Percentiles rank a stretch among this genome's conserved stretches.
These are phyloP conservation scores for Paracoccidioides lutzii DNA, from an alignment of 2,329 filamentous ascomycete genomes.

Conservation along the genomic window DNA sequence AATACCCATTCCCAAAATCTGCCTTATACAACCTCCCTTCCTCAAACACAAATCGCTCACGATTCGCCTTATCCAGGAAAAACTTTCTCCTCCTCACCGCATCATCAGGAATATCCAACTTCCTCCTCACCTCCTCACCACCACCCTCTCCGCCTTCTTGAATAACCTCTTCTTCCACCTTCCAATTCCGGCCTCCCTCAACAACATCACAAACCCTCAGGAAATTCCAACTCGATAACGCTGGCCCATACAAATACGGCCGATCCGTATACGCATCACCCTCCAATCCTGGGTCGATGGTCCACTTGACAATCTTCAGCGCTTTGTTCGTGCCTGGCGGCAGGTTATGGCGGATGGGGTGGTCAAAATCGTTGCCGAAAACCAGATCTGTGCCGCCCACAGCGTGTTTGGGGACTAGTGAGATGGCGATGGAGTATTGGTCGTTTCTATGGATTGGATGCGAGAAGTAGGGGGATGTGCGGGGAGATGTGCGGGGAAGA, in stretches of 20 bases:
- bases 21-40: slow-evolving; percentile 47
- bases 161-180: slow-evolving; percentile 34
- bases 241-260: slow-evolving; percentile 75
- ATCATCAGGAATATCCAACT: slow-evolving; percentile 40
- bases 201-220: slow-evolving; percentile 50
- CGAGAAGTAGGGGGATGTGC: slow-evolving; percentile 65
- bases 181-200: slow-evolving; percentile 15
- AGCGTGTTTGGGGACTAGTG: slow-evolving; percentile 56
- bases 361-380: slow-evolving; percentile 92
- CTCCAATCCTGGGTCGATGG: slow-evolving; percentile 80
- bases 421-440: slow-evolving; percentile 73
- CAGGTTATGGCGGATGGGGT: slow-evolving; percentile 71
- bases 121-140: slow-evolving; percentile 36
- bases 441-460: slow-evolving; percentile 57
- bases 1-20: slow-evolving; percentile 83
- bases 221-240: slow-evolving; percentile 66
- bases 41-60: slow-evolving; percentile 49
- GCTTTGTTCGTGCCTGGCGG: slow-evolving; percentile 79
- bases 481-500: slow-evolving; percentile 49
- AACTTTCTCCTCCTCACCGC: slow-evolving; percentile 45
- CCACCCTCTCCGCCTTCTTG: slow-evolving; percentile 53
- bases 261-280: slow-evolving; percentile 79
- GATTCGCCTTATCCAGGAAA: slow-evolving; percentile 44
- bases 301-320: slow-evolving; percentile 75
- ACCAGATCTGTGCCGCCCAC: slow-evolving; percentile 63